These are phyloP conservation scores for Neofusicoccum sp. DNA, from an alignment of 2,329 filamentous ascomycete species.

Conservation along the genomic window DNA sequence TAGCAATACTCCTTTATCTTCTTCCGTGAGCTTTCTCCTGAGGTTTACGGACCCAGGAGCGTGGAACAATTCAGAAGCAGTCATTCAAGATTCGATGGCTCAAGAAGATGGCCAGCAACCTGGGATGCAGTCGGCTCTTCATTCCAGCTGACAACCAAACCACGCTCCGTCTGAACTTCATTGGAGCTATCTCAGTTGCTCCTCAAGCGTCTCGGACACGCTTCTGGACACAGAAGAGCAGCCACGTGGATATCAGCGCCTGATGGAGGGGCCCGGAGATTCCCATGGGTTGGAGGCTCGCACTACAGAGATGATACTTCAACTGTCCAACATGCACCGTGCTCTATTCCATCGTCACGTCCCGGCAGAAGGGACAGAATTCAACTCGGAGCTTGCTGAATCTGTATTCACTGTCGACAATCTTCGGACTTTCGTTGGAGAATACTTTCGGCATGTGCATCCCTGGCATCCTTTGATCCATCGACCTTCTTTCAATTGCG, in stretches of 20 bases:
- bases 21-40: not conserved
- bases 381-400: not conserved
- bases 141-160: not conserved
- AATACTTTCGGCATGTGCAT: not conserved
- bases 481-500: not conserved
- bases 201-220: not conserved
- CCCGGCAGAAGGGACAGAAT: not conserved
- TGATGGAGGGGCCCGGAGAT: not conserved
- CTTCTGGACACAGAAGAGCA: not conserved
- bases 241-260: too few species aligned
- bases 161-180: not conserved
- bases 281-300: not conserved
- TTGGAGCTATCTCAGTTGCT: not conserved
- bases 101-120: not conserved
- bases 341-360: not conserved
- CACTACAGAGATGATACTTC: not conserved
- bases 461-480: not conserved
- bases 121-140: not conserved
- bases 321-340: not conserved
- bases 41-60: not conserved
- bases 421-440: not conserved
- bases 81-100: not conserved
- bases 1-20: not conserved
- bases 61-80: not conserved
- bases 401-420: not conserved